These are phyloP conservation scores for Setaria viridis DNA, from an alignment of 202 grass and related monocot species.

Conservation along the genomic window DNA sequence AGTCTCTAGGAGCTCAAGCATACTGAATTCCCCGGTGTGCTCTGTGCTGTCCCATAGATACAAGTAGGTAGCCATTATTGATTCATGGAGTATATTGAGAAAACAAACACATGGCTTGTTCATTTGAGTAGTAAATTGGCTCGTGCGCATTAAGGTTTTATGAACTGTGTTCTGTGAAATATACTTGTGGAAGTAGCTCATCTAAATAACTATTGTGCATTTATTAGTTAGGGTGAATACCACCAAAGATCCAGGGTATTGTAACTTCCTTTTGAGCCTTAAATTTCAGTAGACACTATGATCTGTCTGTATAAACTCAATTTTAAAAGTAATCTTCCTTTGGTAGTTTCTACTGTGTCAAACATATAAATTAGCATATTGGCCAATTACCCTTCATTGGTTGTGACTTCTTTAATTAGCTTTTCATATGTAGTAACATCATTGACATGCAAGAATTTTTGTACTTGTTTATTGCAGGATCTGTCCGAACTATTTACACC, in stretches of 20 bases:
- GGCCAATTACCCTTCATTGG: background rate
- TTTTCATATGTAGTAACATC: conserved; percentile 2
- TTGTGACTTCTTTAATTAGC: background rate
- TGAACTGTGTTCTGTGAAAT: background rate
- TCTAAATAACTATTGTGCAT: background rate
- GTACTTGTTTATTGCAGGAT: conserved; percentile 60
- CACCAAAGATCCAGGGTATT: background rate
- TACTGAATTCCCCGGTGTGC: background rate
- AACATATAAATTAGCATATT: background rate
- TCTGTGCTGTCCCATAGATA: background rate
- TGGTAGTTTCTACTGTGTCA: background rate
- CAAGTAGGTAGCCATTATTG: too few relatives aligned
- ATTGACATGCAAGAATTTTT: background rate
- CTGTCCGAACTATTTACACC: conserved; percentile 54
- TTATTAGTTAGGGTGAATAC: background rate
- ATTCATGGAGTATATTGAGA: background rate
- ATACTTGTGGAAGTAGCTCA: background rate
- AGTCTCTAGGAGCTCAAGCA: conserved; percentile 41
- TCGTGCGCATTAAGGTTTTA: background rate
- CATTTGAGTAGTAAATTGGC: background rate
- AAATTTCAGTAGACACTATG: background rate
- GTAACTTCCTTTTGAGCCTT: background rate
- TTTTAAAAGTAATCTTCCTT: background rate
- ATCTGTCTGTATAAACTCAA: background rate
- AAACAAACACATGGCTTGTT: conserved; percentile 3